Conservation (phyloP, 768 basidiomycete species). For the Agrocybe chaxingu region DNA sequence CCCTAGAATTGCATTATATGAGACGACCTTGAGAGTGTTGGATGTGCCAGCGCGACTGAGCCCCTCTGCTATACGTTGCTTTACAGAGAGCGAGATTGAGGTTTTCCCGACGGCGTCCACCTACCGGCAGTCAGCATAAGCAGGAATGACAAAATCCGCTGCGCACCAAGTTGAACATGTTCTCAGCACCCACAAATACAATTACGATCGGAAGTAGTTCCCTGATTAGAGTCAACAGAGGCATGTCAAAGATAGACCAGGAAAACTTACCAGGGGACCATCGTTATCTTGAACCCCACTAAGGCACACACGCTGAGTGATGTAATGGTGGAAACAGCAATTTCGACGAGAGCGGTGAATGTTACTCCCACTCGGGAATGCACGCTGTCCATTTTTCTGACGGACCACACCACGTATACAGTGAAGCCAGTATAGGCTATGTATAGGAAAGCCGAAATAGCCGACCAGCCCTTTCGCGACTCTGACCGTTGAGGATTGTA, state of each 20-base stretch:
- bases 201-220: conserved; percentile 91
- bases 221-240: conserved; percentile 37
- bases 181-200: conserved; percentile 93
- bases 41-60: conserved; percentile 87
- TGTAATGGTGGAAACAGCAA: conserved; percentile 89
- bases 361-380: conserved; percentile 91
- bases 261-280: conserved; percentile 77
- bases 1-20: conserved; percentile 80
- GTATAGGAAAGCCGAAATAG: conserved; percentile 69
- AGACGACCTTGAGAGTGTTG: conserved; percentile 88
- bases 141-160: not conserved
- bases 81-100: conserved; percentile 82
- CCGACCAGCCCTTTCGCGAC: conserved; percentile 43
- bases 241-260: not conserved
- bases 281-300: conserved; percentile 81
- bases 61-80: conserved; percentile 88
- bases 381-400: conserved; percentile 76
- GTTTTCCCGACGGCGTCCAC: conserved; percentile 85
- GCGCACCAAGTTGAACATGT: conserved; percentile 91
- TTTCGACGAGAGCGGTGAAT: conserved; percentile 90
- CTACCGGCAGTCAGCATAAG: conserved; percentile 28
- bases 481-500: conserved; percentile 49
- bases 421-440: conserved; percentile 75
- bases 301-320: conserved; percentile 91
- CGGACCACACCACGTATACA: conserved; percentile 70